Conservation (phyloP, 345 rosid genomes). For the Geranium rotundifolium region DNA sequence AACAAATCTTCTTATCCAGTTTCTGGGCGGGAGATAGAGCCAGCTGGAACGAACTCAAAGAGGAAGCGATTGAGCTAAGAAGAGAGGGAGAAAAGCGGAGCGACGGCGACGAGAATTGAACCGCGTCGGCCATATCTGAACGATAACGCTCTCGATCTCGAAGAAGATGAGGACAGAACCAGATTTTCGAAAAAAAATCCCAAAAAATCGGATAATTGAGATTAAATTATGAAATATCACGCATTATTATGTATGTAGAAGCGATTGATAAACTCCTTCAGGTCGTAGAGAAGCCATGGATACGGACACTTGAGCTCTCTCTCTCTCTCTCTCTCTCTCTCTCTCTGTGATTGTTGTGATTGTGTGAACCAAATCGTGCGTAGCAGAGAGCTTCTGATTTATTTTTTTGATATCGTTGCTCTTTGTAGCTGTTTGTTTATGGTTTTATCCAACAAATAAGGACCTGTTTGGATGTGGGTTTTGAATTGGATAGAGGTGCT, state of each 20-base stretch:
- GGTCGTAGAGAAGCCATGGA: neutral
- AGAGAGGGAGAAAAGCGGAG: constrained; percentile 33
- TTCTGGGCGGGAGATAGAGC: constrained; percentile 13
- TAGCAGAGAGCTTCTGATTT: neutral
- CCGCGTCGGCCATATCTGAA: constrained; percentile 59
- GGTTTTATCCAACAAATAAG: neutral
- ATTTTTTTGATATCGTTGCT: neutral
- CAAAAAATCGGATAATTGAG: neutral
- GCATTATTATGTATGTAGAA: neutral
- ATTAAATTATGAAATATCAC: neutral
- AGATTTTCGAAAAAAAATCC: neutral
- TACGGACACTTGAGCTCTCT: neutral
- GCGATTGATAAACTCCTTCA: neutral
- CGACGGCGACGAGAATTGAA: constrained; percentile 32
- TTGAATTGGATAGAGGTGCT: neutral
- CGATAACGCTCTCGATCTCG: neutral
- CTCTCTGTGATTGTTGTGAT: no score
- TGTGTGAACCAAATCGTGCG: neutral
- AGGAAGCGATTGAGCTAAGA: constrained; percentile 23
- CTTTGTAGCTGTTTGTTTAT: neutral
- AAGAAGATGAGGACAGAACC: neutral
- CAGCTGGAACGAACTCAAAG: constrained; percentile 28
- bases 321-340: neutral
- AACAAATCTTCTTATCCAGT: constrained; percentile 27
- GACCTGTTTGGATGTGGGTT: neutral